These are phyloP conservation scores for Fonsecaea monophora DNA, from an alignment of 2,329 filamentous ascomycete species.

Conservation along the genomic window DNA sequence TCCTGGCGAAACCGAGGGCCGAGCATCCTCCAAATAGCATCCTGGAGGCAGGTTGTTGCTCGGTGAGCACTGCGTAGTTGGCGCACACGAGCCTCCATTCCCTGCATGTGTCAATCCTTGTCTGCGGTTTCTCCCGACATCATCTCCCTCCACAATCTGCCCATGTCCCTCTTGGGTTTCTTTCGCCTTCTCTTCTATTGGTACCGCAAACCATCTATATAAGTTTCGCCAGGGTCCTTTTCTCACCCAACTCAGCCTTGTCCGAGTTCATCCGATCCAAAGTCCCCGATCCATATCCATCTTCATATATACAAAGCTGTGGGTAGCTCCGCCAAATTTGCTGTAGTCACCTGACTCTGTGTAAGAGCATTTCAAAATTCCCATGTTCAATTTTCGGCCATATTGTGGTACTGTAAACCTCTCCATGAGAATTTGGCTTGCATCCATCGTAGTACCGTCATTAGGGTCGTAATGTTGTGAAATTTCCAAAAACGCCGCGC, in stretches of 20 bases:
- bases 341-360: constrained; percentile 6
- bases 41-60: not conserved
- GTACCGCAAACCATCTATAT: constrained; percentile 6
- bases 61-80: not conserved
- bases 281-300: not conserved
- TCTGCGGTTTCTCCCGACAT: constrained; percentile 5
- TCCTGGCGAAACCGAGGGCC: constrained; percentile 10
- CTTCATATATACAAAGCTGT: constrained; percentile 13
- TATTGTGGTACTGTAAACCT: constrained; percentile 3
- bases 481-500: constrained; percentile 28
- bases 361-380: not conserved
- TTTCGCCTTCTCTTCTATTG: constrained; percentile 14
- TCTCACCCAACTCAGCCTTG: constrained; percentile 3
- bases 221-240: constrained; percentile 7
- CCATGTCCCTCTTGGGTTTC: not conserved
- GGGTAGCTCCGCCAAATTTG: not conserved
- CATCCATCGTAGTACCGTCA: not conserved
- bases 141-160: not conserved
- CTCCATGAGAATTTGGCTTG: not conserved
- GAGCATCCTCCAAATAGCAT: not conserved
- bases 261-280: constrained; percentile 20
- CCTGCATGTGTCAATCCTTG: not conserved
- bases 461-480: constrained; percentile 13
- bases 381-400: not conserved
- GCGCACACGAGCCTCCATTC: not conserved